phyloP scores from a whole-genome alignment of 768 basidiomycete genomes.

The Mycena alexandri region DNA sequence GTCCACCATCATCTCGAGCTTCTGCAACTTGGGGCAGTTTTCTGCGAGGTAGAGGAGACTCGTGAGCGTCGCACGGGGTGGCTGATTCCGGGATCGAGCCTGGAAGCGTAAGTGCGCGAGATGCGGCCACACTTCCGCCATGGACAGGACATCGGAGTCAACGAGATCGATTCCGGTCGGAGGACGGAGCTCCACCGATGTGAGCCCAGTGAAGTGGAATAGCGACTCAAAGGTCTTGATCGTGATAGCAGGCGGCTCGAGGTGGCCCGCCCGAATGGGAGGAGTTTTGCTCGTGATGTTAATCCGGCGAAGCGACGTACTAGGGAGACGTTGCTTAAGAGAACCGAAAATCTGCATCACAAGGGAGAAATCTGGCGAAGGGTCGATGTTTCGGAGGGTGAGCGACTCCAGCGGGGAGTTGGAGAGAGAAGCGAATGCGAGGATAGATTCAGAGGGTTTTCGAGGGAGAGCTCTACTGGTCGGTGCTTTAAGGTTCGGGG shows the following conservation, averaged over 20 bases:
- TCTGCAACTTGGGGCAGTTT: too few species aligned
- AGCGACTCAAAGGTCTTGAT: not conserved
- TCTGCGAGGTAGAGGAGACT: too few species aligned
- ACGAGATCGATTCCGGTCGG: not conserved
- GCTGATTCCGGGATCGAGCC: too few species aligned
- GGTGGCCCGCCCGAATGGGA: too few species aligned
- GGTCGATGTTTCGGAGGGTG: not conserved
- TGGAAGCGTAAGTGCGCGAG: too few species aligned
- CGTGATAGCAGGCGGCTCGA: not conserved
- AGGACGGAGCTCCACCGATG: not conserved
- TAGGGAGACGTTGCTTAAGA: not conserved
- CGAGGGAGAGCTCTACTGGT: too few species aligned
- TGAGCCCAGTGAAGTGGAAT: not conserved
- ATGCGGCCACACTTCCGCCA: too few species aligned
- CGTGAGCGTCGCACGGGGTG: too few species aligned
- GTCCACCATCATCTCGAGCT: too few species aligned
- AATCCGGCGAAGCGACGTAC: not conserved
- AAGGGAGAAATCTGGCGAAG: not conserved
- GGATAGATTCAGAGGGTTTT: not conserved
- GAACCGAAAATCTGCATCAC: not conserved
- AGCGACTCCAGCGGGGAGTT: not conserved
- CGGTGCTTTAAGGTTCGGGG: not conserved
- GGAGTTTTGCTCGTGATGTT: not conserved
- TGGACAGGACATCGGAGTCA: too few species aligned
- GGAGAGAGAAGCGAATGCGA: not conserved